Percentiles rank a stretch among this genome's conserved stretches.
These are phyloP conservation scores for Kurtzmaniella natalensis DNA, from an alignment of 1,139 yeast species.

Conservation along the genomic window DNA sequence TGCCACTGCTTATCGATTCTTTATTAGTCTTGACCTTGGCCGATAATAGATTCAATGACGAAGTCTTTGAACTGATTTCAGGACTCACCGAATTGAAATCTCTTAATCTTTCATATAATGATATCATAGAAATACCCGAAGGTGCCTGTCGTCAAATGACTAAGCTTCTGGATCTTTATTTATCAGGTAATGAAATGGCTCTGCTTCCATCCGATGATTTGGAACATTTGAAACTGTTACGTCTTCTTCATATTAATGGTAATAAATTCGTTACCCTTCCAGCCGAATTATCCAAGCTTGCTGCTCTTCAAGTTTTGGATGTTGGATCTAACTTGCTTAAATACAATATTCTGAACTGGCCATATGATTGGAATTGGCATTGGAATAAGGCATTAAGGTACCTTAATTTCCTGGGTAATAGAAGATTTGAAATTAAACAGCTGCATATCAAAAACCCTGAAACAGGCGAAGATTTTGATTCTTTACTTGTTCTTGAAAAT, in stretches of 20 bases:
- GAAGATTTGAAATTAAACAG: constrained; percentile 80
- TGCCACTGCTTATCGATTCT: constrained; percentile 43
- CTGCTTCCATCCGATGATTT: constrained; percentile 84
- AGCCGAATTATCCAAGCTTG: constrained; percentile 74
- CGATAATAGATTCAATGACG: constrained; percentile 81
- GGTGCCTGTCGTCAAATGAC: constrained; percentile 62
- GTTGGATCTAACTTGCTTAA: constrained; percentile 89
- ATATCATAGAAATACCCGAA: constrained; percentile 71
- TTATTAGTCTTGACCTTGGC: constrained; percentile 61
- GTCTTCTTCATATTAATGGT: constrained; percentile 68
- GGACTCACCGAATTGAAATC: constrained; percentile 54
- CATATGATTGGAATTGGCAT: constrained; percentile 98
- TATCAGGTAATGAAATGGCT: constrained; percentile 80
- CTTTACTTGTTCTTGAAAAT: constrained; percentile 68
- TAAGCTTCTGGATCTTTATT: constrained; percentile 60
- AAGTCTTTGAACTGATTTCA: constrained; percentile 67
- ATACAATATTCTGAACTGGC: constrained; percentile 90
- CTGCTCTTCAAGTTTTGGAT: constrained; percentile 67
- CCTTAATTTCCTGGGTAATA: constrained; percentile 88
- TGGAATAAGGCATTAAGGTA: constrained; percentile 73
- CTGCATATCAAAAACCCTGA: constrained; percentile 47
- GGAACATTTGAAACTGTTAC: constrained; percentile 54
- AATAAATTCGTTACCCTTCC: constrained; percentile 87
- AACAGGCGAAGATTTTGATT: constrained; percentile 58
- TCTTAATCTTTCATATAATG: constrained; percentile 80